Conservation (phyloP, 495 filamentous ascomycete species). For the Penicillium goetzii region DNA sequence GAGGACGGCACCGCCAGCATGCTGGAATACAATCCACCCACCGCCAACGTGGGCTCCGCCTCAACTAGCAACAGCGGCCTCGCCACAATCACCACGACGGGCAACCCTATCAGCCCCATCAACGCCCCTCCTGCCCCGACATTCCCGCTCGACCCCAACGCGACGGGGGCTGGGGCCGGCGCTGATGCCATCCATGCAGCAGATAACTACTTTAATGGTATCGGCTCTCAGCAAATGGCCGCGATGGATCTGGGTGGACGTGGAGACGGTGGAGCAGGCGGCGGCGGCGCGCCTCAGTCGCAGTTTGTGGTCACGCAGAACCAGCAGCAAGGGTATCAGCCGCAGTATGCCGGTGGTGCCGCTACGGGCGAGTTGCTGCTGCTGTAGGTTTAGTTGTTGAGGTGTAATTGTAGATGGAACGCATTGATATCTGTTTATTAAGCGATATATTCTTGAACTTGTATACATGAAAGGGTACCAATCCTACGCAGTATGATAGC, state of each 20-base stretch:
- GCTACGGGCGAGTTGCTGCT: conserved; percentile 55
- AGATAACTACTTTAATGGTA: conserved; percentile 80
- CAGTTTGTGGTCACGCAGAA: conserved; percentile 61
- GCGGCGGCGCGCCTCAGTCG: conserved; percentile 44
- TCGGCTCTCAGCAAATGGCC: conserved; percentile 72
- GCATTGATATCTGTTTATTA: neutral
- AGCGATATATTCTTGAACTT: neutral
- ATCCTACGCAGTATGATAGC: too few relatives aligned
- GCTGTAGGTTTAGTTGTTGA: conserved; percentile 35
- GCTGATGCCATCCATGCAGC: conserved; percentile 73
- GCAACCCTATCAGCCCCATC: conserved; percentile 27
- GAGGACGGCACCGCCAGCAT: conserved; percentile 47
- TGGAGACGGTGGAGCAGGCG: conserved; percentile 41
- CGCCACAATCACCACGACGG: conserved; percentile 32
- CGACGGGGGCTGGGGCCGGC: conserved; percentile 23
- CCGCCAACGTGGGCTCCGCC: conserved; percentile 24
- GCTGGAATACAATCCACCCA: conserved; percentile 36
- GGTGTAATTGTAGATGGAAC: conserved; percentile 32
- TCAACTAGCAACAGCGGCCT: conserved; percentile 36
- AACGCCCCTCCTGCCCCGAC: conserved; percentile 27
- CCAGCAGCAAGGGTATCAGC: conserved; percentile 56
- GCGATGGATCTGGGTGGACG: conserved; percentile 62
- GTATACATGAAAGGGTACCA: too few relatives aligned
- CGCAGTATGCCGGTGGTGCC: conserved; percentile 51
- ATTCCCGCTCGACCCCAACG: conserved; percentile 29